These are phyloP conservation scores for Xylariaceae sp. DNA, from an alignment of 2,329 filamentous ascomycete genomes.

Conservation along the genomic window DNA sequence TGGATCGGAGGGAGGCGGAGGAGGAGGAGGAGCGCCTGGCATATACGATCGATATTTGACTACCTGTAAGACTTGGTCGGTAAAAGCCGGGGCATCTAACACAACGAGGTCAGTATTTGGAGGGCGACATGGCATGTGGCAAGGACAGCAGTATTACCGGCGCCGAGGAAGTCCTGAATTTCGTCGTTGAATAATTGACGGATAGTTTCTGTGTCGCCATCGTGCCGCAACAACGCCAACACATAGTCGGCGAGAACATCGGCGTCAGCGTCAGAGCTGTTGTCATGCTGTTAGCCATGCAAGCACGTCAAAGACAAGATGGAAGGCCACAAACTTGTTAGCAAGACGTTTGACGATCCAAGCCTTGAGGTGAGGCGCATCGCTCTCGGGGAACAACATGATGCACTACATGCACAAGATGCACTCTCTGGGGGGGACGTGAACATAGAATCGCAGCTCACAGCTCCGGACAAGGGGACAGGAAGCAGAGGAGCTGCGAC, in stretches of 20 bases:
- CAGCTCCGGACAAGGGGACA: conserved; percentile 60
- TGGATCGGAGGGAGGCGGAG: conserved; percentile 22
- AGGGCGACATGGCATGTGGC: conserved; percentile 6
- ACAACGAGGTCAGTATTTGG: conserved; percentile 1
- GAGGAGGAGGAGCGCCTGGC: conserved; percentile 48
- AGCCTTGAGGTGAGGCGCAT: conserved; percentile 62
- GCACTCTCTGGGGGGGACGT: conserved; percentile 97
- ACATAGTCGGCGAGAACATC: conserved; percentile 83
- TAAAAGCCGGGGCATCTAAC: conserved; percentile 57
- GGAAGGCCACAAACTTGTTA: conserved; percentile 55
- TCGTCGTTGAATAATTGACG: conserved; percentile 66
- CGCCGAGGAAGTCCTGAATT: conserved; percentile 70
- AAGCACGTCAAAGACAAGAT: background rate
- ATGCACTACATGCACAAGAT: conserved; percentile 91
- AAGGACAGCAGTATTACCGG: conserved; percentile 42
- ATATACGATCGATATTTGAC: conserved; percentile 60
- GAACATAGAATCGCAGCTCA: conserved; percentile 86
- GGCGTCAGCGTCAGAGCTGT: conserved; percentile 72
- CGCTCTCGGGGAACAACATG: conserved; percentile 62
- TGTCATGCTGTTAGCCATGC: conserved; percentile 9
- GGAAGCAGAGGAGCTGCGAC: too few species aligned
- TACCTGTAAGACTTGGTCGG: conserved; percentile 66
- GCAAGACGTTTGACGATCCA: conserved; percentile 78
- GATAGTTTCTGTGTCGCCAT: conserved; percentile 61
- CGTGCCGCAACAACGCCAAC: conserved; percentile 69